A percentile compares a stretch with the other conserved stretches of the same genome.
Evolutionary conservation across 257 asterid species (phyloP).

Genomic region (Solanum neorickii): DNA sequence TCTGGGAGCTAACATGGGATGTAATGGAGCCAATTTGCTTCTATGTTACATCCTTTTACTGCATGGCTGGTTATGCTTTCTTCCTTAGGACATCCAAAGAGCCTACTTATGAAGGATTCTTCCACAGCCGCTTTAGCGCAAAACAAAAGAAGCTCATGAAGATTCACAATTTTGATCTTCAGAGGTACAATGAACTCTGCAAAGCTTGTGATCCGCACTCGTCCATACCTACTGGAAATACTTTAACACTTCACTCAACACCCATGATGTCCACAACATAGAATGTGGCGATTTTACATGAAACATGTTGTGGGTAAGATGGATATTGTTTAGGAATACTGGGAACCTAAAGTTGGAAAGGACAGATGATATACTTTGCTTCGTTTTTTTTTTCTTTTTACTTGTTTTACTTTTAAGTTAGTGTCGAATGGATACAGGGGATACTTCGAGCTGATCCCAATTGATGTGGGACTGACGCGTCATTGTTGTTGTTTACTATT

Average conservation of each 20-base stretch:
- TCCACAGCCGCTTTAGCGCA: slow-evolving; percentile 47
- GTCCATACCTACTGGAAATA: neutral
- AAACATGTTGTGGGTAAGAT: neutral
- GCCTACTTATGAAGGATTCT: slow-evolving; percentile 80
- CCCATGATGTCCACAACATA: neutral
- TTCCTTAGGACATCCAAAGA: slow-evolving; percentile 65
- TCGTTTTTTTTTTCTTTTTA: neutral
- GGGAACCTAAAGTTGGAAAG: neutral
- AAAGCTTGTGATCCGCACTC: slow-evolving; percentile 25
- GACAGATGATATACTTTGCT: neutral
- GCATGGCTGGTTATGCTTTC: slow-evolving; percentile 75
- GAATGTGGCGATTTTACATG: neutral
- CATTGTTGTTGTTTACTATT: neutral
- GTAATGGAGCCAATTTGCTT: slow-evolving; percentile 97
- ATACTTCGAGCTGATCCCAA: neutral
- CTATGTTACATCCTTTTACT: slow-evolving; percentile 57
- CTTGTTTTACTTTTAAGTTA: neutral
- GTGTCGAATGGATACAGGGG: neutral
- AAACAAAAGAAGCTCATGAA: slow-evolving; percentile 53
- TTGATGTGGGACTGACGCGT: neutral
- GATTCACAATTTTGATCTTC: slow-evolving; percentile 40
- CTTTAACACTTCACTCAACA: neutral
- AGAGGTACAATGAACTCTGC: slow-evolving; percentile 47
- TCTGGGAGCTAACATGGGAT: slow-evolving; percentile 95
- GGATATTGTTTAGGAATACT: neutral